Conservation (phyloP, 1,139 yeast species). For the Protomyces arabidopsidicola region DNA sequence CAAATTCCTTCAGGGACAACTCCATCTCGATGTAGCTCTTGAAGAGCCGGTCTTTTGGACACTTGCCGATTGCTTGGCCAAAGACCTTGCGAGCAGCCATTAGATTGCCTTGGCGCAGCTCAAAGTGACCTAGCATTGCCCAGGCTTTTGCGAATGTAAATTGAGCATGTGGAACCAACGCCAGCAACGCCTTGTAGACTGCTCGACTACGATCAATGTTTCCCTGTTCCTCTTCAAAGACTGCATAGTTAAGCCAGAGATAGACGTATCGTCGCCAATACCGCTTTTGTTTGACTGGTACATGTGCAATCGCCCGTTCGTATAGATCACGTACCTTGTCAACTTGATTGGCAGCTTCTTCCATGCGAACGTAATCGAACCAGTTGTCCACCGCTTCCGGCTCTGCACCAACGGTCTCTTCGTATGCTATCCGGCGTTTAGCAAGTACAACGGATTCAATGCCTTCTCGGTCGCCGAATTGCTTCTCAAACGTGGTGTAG, state of each 20-base stretch:
- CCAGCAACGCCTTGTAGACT: constrained; percentile 51
- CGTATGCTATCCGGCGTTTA: constrained; percentile 57
- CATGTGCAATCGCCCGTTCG: constrained; percentile 48
- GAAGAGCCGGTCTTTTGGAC: constrained; percentile 58
- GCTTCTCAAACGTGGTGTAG: constrained; percentile 60
- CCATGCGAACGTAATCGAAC: constrained; percentile 65
- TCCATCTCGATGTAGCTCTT: constrained; percentile 56
- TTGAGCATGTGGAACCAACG: constrained; percentile 52
- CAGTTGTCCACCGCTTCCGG: constrained; percentile 69
- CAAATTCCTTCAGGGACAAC: constrained; percentile 61
- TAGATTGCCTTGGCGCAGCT: constrained; percentile 55
- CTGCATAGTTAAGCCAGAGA: constrained; percentile 64
- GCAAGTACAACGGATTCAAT: constrained; percentile 51
- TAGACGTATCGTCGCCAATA: constrained; percentile 66
- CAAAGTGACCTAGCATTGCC: constrained; percentile 68
- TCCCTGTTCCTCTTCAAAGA: constrained; percentile 54
- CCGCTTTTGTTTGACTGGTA: constrained; percentile 42
- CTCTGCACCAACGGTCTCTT: constrained; percentile 46
- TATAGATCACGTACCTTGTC: constrained; percentile 42
- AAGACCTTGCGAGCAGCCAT: constrained; percentile 59
- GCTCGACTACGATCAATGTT: constrained; percentile 49
- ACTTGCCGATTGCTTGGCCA: constrained; percentile 66
- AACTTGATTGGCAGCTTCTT: constrained; percentile 40
- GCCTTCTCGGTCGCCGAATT: constrained; percentile 53
- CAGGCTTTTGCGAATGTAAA: constrained; percentile 72